Base-by-base conservation (phyloP, 306 rosid species). In the Corylus americana region DNA sequence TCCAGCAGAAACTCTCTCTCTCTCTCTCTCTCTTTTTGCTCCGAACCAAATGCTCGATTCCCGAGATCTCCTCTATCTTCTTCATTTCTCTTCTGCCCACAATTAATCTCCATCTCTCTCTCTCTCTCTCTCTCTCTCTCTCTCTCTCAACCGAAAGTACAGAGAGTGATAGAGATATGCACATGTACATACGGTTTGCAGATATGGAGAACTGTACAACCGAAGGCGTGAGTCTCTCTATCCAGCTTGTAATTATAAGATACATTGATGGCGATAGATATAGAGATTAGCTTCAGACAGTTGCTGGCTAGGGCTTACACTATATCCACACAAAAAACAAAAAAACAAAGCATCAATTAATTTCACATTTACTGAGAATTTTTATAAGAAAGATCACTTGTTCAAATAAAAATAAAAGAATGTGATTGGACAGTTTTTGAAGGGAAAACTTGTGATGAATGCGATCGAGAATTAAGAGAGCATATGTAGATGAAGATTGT, bases 191-290 rank as follows among this genome's bases (percentile, higher is more conserved):
- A 76, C 29, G 59, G 73, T 75, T 27, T 64, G 58, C 53, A 78
- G 85, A 80, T 84, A 80, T 74, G 79, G 74, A 78, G 74, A 85
- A 80, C 82, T 59, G 88, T 83, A 75, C 76, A 83, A 2, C 37
- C 45, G 83, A 74, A 84, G 74, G 83, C 83, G 77, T 79, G 86
- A 82, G 81, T 79, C 73, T 74, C 75, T 84, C 83, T 76, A 75
- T 77, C 79, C 75, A 9, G 77, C 74, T 82, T 61, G 83, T 71
- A 55, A 48, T 55, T 48, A 74, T 77, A 85, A 71, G 71, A 67
- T 45, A 48, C 39, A 55, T 67, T 75, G 79, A 80, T 50, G 55
- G 59, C 50, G 83, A 85, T 54, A 49, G 76, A 48, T 64, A 83
- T 70, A 67, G 89, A 10, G 74, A 83, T 74, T 70, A 67, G 16